Evolutionary conservation across 1,284 basidiomycete genomes (phyloP).

Genomic region (Abortiporus biennis): DNA sequence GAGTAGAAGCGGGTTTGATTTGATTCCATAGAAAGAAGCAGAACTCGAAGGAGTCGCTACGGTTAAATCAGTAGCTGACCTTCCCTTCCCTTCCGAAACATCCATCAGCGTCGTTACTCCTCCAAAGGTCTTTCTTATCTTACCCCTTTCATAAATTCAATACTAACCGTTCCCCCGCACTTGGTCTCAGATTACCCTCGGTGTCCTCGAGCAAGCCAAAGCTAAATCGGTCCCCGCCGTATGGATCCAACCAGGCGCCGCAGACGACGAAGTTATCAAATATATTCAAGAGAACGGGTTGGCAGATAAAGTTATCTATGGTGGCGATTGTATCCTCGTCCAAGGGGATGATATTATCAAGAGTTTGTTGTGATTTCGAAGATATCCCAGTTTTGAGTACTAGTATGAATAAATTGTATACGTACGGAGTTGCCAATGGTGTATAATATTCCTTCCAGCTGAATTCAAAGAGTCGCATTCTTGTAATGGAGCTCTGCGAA

Average conservation of each 20-base stretch:
- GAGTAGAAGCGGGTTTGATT: slow-evolving; percentile 4
- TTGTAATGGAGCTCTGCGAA: too few relatives aligned
- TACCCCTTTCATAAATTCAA: neutral
- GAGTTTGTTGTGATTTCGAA: too few relatives aligned
- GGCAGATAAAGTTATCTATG: slow-evolving; percentile 57
- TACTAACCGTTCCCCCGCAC: neutral
- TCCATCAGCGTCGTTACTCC: slow-evolving; percentile 79
- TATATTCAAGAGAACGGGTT: slow-evolving; percentile 52
- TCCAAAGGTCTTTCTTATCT: slow-evolving; percentile 39
- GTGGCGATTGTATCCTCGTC: slow-evolving; percentile 72
- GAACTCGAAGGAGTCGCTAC: slow-evolving; percentile 60
- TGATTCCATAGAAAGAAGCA: slow-evolving; percentile 43
- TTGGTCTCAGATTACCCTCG: slow-evolving; percentile 56
- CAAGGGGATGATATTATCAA: slow-evolving; percentile 54
- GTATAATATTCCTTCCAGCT: too few relatives aligned
- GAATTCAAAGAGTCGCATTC: too few relatives aligned
- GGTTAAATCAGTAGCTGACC: slow-evolving; percentile 45
- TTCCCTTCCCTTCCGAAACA: slow-evolving; percentile 62
- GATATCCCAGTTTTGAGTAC: too few relatives aligned
- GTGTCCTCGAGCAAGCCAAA: slow-evolving; percentile 59
- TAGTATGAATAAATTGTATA: too few relatives aligned
- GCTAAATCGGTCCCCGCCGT: slow-evolving; percentile 56
- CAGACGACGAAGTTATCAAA: slow-evolving; percentile 47
- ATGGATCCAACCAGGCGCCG: slow-evolving; percentile 86
- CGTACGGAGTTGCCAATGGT: too few relatives aligned